Evolutionary conservation across 208 protist genomes (phyloP), one percentile per base, ranked within the genome.

Genomic region (Polymyxa betae): DNA sequence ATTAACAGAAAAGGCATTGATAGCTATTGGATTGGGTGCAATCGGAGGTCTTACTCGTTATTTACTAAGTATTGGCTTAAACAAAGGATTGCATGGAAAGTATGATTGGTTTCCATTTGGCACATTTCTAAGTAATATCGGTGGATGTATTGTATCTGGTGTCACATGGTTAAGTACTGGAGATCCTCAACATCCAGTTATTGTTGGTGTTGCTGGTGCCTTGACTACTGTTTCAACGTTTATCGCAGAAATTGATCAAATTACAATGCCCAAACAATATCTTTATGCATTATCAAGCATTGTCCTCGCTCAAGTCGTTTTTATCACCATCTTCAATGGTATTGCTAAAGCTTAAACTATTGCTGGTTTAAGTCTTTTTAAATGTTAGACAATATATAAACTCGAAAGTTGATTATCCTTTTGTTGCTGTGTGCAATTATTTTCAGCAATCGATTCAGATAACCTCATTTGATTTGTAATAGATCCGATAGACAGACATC

Each of bases 191-290:
- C 40, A 35, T n/a, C 5, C 16, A 5, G 72, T 82, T 43, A 82
- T 82, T 35, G n/a, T 82, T 82, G 72, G 72, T 16, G n/a, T 82
- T 45, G 5, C 72, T 12, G 72, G 72, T 35, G n/a, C 72, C 10
- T 82, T 82, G 72, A 82, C 16, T n/a, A 82, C 72, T 43, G 72
- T 82, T 20, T 82, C 72, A 82, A 82, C 72, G 16, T 82, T 82
- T n/a, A 35, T 82, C 72, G 5, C 72, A 5, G 72, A 82, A n/a
- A 35, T 82, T n/a, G 72, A 82, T 43, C 5, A 5, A 20, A 35
- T 82, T 82, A 43, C 40, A 20, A 35, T 12, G 16, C 5, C 16
- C n/a, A 5, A 16, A 43, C 72, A 82, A 43, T 82, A 82, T n/a
- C 5, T 43, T 45, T 82, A 40, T 82, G 72, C 72, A 5, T 38